Evolutionary conservation across 2,329 filamentous ascomycete genomes (phyloP), one percentile per base, ranked within the genome.

Genomic region (Gremmenia infestans): DNA sequence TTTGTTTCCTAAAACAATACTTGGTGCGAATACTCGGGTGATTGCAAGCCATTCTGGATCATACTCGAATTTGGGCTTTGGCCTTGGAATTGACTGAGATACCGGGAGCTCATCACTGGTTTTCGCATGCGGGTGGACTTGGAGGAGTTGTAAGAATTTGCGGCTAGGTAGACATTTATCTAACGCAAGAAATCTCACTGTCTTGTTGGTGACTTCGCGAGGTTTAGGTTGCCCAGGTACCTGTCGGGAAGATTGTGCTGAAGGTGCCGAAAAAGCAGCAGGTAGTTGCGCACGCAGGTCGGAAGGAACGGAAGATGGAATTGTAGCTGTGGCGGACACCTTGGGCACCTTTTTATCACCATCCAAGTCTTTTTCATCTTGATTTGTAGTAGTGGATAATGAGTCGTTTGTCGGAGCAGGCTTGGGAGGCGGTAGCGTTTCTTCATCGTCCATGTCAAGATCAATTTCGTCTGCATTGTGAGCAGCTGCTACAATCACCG

Each of bases 1-100:
- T 5, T 76, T 77, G 60, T 87, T 77, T 56, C 89, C 88, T 39
- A 93, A 74, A 1, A 75, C 72, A 2, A 94, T 77, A 42, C 83
- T 78, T 3, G 76, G 65, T 42, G 88, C 83, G 67, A 97, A 95
- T 7, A 85, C 87, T 43, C 93, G 88, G 12, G 87, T 92, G 61
- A 99, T 97, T 43, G 94, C 88, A 7, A 99, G 84, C 93, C 93
- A 99, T 74, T 99, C 94, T 11, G 86, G 83, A 71, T 99, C 94
- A 69, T 99, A 97, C 50, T 69, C 63, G 43, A 70, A 68, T 48
- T 61, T 66, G 14, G 57, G 60, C 46, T 63, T 65, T 9, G 54
- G 35, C 45, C 60, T 57, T 19, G 57, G 36, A 9, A 19, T 46
- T 23, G 51, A 50, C 28, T 28, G 35, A 19, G 52, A 51, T 11